Conservation (phyloP, 495 filamentous ascomycete genomes). For the Neurospora hispaniola region DNA sequence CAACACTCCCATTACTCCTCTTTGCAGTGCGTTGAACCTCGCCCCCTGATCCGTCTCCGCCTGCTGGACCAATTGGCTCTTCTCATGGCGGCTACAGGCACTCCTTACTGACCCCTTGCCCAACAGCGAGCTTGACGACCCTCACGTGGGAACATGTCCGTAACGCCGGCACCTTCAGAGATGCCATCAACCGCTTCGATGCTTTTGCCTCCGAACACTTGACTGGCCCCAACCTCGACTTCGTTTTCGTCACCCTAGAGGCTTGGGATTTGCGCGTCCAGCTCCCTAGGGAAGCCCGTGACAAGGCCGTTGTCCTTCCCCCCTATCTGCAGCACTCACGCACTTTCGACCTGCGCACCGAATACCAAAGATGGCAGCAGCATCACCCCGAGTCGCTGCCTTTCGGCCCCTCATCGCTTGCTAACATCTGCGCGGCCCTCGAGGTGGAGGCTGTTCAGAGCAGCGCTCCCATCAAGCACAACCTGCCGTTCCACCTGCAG, state of each 20-base stretch:
- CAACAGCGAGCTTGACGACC: constrained; percentile 84
- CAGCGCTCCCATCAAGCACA: constrained; percentile 96
- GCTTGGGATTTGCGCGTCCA: constrained; percentile 98
- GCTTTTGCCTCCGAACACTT: constrained; percentile 83
- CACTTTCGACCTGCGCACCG: constrained; percentile 90
- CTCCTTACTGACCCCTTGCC: constrained; percentile 15
- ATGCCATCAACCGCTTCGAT: constrained; percentile 92
- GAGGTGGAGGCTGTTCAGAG: constrained; percentile 95
- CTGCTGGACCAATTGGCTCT: constrained; percentile 7
- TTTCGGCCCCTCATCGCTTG: constrained; percentile 86
- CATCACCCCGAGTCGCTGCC: constrained; percentile 96
- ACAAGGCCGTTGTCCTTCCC: constrained; percentile 95
- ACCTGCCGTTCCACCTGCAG: constrained; percentile 94
- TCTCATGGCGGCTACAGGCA: not conserved
- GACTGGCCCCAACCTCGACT: constrained; percentile 74
- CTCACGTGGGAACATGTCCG: constrained; percentile 98
- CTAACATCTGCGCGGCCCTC: constrained; percentile 94
- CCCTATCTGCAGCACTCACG: constrained; percentile 94
- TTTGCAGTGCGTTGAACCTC: constrained; percentile 75
- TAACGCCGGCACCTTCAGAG: constrained; percentile 89
- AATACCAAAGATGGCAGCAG: constrained; percentile 97
- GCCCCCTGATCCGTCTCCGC: constrained; percentile 4
- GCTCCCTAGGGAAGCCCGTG: constrained; percentile 89
- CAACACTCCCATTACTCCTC: constrained; percentile 95
- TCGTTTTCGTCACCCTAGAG: constrained; percentile 95